Evolutionary conservation across 2,329 filamentous ascomycete genomes (phyloP).

Genomic region (Achaetomium macrosporum): DNA sequence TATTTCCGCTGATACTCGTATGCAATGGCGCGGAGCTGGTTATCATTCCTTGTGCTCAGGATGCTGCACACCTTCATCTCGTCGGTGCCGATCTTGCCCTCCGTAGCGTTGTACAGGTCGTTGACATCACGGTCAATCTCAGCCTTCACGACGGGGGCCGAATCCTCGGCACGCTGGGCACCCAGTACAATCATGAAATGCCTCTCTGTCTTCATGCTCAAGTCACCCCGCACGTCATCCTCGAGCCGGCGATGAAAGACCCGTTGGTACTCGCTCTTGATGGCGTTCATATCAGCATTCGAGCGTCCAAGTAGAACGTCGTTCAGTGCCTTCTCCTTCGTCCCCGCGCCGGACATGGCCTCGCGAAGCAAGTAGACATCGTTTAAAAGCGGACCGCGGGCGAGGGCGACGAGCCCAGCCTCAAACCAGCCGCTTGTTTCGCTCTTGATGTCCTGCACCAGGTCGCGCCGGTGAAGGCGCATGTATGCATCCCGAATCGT

Average conservation of each 20-base stretch:
- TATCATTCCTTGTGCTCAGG: slow-evolving; percentile 68
- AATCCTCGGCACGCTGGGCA: slow-evolving; percentile 71
- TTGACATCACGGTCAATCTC: slow-evolving; percentile 70
- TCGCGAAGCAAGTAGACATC: slow-evolving; percentile 67
- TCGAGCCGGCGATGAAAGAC: slow-evolving; percentile 63
- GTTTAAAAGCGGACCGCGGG: slow-evolving; percentile 70
- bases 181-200: slow-evolving; percentile 79
- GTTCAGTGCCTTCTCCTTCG: slow-evolving; percentile 79
- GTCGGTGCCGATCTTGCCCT: slow-evolving; percentile 67
- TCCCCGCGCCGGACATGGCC: slow-evolving; percentile 73
- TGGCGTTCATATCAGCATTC: slow-evolving; percentile 82
- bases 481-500: slow-evolving; percentile 62
- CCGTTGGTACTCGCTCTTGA: slow-evolving; percentile 71
- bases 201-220: slow-evolving; percentile 79
- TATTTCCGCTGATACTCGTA: slow-evolving; percentile 70
- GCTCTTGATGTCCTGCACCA: slow-evolving; percentile 68
- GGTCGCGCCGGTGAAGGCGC: slow-evolving; percentile 56
- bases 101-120: slow-evolving; percentile 70
- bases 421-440: slow-evolving; percentile 74
- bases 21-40: slow-evolving; percentile 75
- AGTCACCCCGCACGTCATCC: slow-evolving; percentile 65
- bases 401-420: slow-evolving; percentile 66
- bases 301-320: slow-evolving; percentile 76
- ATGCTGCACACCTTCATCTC: slow-evolving; percentile 74
- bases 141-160: slow-evolving; percentile 63